Conservation (phyloP, 768 basidiomycete genomes). For the Trametes cingulata region DNA sequence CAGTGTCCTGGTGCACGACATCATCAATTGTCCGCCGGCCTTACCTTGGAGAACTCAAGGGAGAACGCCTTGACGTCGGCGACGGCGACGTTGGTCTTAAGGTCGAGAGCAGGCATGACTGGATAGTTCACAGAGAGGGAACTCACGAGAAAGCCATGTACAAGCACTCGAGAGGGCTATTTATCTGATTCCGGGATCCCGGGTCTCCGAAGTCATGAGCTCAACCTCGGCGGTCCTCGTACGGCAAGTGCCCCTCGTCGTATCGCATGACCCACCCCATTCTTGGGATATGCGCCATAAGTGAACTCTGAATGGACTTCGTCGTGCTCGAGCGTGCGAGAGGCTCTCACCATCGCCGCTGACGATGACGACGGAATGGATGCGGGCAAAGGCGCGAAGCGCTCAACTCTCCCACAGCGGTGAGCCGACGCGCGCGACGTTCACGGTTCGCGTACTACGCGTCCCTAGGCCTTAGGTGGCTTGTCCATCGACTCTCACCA, state of each 20-base stretch:
- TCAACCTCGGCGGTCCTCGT: background rate
- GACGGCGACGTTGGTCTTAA: slow-evolving; percentile 43
- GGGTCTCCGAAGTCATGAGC: background rate
- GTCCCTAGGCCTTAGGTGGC: background rate
- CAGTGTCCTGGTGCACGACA: background rate
- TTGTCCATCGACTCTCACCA: background rate
- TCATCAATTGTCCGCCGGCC: background rate
- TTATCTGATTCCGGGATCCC: slow-evolving; percentile 1
- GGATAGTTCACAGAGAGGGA: background rate
- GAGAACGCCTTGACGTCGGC: slow-evolving; percentile 38
- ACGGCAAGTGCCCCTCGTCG: background rate
- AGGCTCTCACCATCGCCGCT: background rate
- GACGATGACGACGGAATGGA: slow-evolving; percentile 2
- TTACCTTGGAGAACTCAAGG: slow-evolving; percentile 60
- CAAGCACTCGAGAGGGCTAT: background rate
- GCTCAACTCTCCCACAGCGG: background rate
- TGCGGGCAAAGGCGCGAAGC: slow-evolving; percentile 2
- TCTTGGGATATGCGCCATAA: background rate
- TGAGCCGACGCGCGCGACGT: too few species aligned
- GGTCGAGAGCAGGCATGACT: slow-evolving; percentile 40
- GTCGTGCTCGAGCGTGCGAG: background rate
- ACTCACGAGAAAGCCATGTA: background rate
- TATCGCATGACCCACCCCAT: background rate
- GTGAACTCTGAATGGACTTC: background rate
- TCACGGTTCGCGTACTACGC: background rate